Evolutionary conservation across 139 green algal species (phyloP).

Genomic region (Tetradesmus lagerheimii): DNA sequence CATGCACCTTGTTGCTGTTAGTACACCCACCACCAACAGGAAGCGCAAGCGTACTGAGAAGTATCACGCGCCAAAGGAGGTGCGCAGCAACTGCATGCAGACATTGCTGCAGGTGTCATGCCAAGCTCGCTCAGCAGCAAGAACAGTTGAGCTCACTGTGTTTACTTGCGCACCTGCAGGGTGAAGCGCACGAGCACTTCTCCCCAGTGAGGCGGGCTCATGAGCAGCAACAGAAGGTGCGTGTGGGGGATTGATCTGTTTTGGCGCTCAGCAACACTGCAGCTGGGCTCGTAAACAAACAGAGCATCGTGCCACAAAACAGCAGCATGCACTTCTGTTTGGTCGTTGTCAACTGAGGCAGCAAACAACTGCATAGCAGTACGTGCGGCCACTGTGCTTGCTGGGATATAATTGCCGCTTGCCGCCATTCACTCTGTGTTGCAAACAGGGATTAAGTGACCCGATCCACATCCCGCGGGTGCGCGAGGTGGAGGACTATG

Average conservation of each 20-base stretch:
- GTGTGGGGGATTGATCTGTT: background rate
- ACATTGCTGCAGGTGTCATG: background rate
- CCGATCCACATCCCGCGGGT: slow-evolving; percentile 42
- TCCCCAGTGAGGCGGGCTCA: background rate
- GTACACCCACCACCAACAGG: slow-evolving; percentile 23
- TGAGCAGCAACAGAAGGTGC: slow-evolving; percentile 11
- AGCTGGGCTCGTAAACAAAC: background rate
- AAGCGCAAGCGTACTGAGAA: slow-evolving; percentile 16
- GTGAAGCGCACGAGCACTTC: slow-evolving; percentile 23
- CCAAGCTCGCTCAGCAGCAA: background rate
- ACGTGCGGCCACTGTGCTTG: background rate
- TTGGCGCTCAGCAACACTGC: background rate
- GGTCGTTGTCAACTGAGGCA: background rate
- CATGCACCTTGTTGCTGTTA: slow-evolving; percentile 20
- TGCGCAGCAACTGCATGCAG: slow-evolving; percentile 12
- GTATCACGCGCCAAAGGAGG: slow-evolving; percentile 41
- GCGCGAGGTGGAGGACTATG: slow-evolving; percentile 40
- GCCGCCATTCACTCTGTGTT: background rate
- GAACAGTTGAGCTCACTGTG: background rate
- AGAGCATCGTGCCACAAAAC: too few relatives aligned
- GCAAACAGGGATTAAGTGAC: background rate
- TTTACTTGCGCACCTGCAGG: slow-evolving; percentile 18
- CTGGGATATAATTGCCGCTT: background rate
- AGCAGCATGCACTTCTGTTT: background rate
- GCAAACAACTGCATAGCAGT: background rate